phyloP scores from a whole-genome alignment of 176 grass and related monocot genomes.

The Coix lacrymajobi region DNA sequence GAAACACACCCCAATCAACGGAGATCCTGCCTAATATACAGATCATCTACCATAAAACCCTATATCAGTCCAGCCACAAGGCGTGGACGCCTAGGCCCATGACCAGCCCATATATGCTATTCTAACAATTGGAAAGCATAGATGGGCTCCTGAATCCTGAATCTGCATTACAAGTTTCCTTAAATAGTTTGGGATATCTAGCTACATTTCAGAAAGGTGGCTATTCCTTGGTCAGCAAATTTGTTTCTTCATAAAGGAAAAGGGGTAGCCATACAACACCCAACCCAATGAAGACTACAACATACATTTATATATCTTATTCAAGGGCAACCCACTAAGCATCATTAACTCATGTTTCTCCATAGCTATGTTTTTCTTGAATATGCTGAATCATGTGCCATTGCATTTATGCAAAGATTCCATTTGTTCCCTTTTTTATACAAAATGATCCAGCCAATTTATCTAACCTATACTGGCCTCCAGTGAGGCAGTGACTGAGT shows the following conservation, averaged over 20 bases:
- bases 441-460: neutral
- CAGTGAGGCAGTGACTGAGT: too few species aligned
- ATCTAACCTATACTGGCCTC: neutral
- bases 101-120: too few species aligned
- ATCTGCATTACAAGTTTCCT: neutral
- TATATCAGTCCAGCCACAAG: too few species aligned
- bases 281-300: neutral
- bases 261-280: neutral
- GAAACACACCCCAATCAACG: too few species aligned
- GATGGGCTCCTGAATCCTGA: neutral
- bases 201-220: neutral
- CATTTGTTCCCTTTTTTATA: neutral
- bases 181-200: neutral
- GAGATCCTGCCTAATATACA: too few species aligned
- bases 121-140: too few species aligned
- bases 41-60: too few species aligned
- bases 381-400: neutral
- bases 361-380: neutral
- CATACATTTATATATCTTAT: neutral
- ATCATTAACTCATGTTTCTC: neutral
- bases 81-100: too few species aligned
- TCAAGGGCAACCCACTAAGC: neutral
- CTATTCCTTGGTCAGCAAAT: neutral
- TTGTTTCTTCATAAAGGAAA: neutral
- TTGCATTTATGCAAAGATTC: neutral